Evolutionary conservation across 2,329 filamentous ascomycete genomes (phyloP).

Genomic region (Talaromyces sp.): DNA sequence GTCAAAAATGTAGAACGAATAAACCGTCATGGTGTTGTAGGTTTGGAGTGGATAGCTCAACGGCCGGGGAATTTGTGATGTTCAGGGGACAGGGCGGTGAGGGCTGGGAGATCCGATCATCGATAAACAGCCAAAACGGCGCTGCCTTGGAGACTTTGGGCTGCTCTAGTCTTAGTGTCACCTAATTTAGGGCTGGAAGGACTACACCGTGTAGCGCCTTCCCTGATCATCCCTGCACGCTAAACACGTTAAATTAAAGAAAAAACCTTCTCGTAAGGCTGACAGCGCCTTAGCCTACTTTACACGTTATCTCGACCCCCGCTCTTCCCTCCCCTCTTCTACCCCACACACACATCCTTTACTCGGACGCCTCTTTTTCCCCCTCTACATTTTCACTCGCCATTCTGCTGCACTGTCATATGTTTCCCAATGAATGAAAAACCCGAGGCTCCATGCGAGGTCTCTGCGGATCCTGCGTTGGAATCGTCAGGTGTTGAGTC

Average conservation of each 20-base stretch:
- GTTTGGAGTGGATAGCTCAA: background rate
- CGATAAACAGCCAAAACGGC: constrained; percentile 17
- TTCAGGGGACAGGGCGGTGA: constrained; percentile 31
- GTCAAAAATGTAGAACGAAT: constrained; percentile 98
- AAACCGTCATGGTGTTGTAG: constrained; percentile 85
- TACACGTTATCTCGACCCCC: constrained; percentile 22
- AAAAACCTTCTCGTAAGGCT: constrained; percentile 25
- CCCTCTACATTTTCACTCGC: background rate
- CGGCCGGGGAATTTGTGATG: constrained; percentile 14
- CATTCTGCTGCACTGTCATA: background rate
- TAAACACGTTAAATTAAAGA: background rate
- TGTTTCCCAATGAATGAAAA: constrained; percentile 17
- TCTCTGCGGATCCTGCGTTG: constrained; percentile 15
- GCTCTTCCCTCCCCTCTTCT: constrained; percentile 14
- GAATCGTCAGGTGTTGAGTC: constrained; percentile 9
- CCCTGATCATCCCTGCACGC: constrained; percentile 4
- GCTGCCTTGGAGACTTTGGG: constrained; percentile 15
- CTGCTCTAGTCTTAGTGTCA: constrained; percentile 1
- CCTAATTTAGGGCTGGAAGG: background rate
- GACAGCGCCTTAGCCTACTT: constrained; percentile 16
- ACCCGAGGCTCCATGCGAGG: constrained; percentile 12
- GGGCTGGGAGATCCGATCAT: constrained; percentile 4
- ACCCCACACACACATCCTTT: constrained; percentile 23
- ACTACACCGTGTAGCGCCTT: background rate
- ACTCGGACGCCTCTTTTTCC: background rate